Conservation (phyloP, 306 rosid species). For the Sphenostylis stenocarpa region DNA sequence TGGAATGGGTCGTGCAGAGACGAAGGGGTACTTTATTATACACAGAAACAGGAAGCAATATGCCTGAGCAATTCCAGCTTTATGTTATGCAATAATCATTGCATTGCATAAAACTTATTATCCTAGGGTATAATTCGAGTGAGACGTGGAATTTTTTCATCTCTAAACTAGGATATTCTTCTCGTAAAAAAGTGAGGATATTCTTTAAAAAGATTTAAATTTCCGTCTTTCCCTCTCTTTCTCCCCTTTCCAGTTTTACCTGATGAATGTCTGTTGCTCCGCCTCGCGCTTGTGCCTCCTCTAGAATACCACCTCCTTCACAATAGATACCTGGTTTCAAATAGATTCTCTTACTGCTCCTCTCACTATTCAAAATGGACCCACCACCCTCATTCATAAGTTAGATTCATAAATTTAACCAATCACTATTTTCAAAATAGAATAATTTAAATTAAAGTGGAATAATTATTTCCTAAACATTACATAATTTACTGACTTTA, state of each 20-base stretch:
- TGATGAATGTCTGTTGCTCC: background rate
- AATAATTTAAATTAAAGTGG: no score
- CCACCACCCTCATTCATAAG: background rate
- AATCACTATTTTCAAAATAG: background rate
- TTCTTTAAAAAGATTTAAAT: background rate
- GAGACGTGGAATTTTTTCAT: background rate
- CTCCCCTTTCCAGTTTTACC: background rate
- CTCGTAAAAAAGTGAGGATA: background rate
- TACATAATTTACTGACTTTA: no score
- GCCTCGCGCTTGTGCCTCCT: background rate
- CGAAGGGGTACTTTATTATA: constrained; percentile 14
- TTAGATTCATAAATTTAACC: background rate
- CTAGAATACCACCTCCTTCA: background rate
- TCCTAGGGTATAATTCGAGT: background rate
- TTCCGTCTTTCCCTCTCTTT: background rate
- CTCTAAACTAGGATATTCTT: background rate
- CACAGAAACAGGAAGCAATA: background rate
- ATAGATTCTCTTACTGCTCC: background rate
- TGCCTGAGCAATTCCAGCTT: constrained; percentile 22
- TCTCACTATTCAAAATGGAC: background rate
- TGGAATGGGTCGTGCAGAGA: background rate
- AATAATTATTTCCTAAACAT: no score
- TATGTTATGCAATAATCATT: constrained; percentile 34
- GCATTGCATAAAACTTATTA: constrained; percentile 1
- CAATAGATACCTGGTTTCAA: background rate